Evolutionary conservation across 768 basidiomycete species (phyloP).

Genomic region (Tylopilus plumbeoviolaceoides): DNA sequence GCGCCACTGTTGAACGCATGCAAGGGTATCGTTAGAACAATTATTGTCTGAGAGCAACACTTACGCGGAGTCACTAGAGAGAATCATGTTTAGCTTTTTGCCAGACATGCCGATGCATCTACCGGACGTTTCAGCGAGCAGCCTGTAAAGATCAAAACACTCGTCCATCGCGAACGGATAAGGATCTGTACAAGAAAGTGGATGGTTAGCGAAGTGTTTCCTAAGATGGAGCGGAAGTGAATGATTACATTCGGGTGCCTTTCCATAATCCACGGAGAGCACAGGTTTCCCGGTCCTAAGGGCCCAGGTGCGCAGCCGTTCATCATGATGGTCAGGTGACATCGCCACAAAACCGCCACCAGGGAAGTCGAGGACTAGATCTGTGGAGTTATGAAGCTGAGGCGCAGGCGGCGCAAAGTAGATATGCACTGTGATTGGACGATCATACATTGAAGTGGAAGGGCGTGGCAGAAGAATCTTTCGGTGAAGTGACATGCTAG

Average conservation of each 20-base stretch:
- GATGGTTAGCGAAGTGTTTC: neutral
- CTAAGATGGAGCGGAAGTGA: slow-evolving; percentile 1
- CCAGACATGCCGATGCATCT: slow-evolving; percentile 84
- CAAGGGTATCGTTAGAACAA: slow-evolving; percentile 8
- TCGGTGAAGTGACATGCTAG: slow-evolving; percentile 58
- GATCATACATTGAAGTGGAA: slow-evolving; percentile 64
- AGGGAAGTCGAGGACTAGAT: slow-evolving; percentile 89
- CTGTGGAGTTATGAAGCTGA: slow-evolving; percentile 61
- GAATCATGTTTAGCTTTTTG: slow-evolving; percentile 67
- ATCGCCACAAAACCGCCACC: slow-evolving; percentile 98
- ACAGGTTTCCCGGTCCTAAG: slow-evolving; percentile 72
- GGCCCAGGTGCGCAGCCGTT: slow-evolving; percentile 86
- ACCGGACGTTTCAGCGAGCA: slow-evolving; percentile 78
- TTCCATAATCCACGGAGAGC: slow-evolving; percentile 89
- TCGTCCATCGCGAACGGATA: slow-evolving; percentile 97
- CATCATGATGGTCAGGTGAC: slow-evolving; percentile 95
- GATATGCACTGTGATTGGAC: slow-evolving; percentile 79
- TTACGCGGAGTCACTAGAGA: slow-evolving; percentile 97
- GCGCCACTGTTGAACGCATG: slow-evolving; percentile 61
- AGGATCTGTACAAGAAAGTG: slow-evolving; percentile 57
- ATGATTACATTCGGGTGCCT: slow-evolving; percentile 87
- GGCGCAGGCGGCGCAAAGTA: slow-evolving; percentile 72
- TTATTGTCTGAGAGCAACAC: slow-evolving; percentile 29
- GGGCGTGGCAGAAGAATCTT: slow-evolving; percentile 86
- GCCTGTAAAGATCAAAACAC: slow-evolving; percentile 83